phyloP scores from a whole-genome alignment of 257 asterid species.

The Linderniella brevidens region DNA sequence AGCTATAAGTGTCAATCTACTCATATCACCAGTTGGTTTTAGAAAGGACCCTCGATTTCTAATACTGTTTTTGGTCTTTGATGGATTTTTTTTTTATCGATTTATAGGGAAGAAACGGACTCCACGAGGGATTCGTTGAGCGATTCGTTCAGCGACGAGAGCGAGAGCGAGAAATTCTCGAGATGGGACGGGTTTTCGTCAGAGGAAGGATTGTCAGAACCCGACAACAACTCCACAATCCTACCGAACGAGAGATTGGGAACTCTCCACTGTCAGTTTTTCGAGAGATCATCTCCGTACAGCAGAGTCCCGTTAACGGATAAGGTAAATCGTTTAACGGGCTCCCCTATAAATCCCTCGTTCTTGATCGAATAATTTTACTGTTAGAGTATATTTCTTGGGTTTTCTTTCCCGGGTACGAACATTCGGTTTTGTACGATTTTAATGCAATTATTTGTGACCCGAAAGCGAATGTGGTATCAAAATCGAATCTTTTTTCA shows the following conservation, averaged over 20 bases:
- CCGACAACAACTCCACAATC: conserved; percentile 20
- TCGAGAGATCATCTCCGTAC: conserved; percentile 53
- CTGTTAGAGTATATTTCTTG: no score
- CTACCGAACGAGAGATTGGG: conserved; percentile 40
- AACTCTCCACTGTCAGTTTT: conserved; percentile 45
- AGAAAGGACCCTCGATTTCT: no score
- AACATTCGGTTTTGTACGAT: no score
- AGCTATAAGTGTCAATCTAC: no score
- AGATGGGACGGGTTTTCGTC: conserved; percentile 66
- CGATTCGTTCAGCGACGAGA: conserved; percentile 58
- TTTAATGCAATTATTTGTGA: no score
- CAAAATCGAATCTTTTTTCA: background rate
- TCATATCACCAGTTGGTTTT: no score
- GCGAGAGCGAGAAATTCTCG: conserved; percentile 37
- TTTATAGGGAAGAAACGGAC: conserved; percentile 33
- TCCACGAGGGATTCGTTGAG: conserved; percentile 31
- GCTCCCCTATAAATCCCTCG: background rate
- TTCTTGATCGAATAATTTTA: conserved; percentile 4
- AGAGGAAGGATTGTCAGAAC: conserved; percentile 43
- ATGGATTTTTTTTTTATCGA: background rate
- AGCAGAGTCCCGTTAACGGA: conserved; percentile 58
- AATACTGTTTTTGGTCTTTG: no score
- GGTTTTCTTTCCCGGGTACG: no score
- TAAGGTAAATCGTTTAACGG: conserved; percentile 23
- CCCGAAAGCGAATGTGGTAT: no score